These are phyloP conservation scores for Escallonia rubra DNA, from an alignment of 129 eudicot species.

Conservation along the genomic window DNA sequence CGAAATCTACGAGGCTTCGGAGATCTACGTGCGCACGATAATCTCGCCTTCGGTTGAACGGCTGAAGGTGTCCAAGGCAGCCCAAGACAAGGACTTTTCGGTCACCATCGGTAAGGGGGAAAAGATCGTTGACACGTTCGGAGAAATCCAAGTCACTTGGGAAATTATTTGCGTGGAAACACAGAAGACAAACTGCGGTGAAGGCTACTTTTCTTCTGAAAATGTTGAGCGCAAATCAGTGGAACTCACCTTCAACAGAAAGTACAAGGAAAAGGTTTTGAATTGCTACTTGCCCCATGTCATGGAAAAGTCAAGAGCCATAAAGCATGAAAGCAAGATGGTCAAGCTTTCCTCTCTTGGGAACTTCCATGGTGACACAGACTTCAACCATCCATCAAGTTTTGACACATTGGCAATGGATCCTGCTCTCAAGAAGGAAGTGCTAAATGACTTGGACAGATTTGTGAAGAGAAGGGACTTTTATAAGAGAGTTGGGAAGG, in stretches of 20 bases:
- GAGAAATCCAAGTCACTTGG: conserved; percentile 28
- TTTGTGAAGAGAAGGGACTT: conserved; percentile 28
- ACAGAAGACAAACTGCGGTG: conserved; percentile 21
- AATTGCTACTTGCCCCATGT: conserved; percentile 13
- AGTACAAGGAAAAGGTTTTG: conserved; percentile 22
- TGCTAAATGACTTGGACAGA: conserved; percentile 32
- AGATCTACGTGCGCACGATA: conserved; percentile 10
- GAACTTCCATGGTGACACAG: neutral
- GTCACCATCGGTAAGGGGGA: conserved; percentile 24
- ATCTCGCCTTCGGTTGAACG: conserved; percentile 10
- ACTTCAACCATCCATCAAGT: conserved; percentile 26
- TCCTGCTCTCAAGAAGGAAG: conserved; percentile 19
- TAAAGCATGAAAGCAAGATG: conserved; percentile 14
- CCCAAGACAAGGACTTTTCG: conserved; percentile 5
- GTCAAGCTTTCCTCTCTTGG: conserved; percentile 26
- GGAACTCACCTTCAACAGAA: conserved; percentile 19
- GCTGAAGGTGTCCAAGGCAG: conserved; percentile 19
- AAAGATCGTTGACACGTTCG: conserved; percentile 18
- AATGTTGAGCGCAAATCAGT: conserved; percentile 15
- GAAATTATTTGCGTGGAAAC: conserved; percentile 9
- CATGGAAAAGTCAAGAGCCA: conserved; percentile 9
- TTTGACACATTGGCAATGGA: conserved; percentile 38
- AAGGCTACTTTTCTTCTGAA: conserved; percentile 16
- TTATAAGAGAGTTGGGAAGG: conserved; percentile 28
- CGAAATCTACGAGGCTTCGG: conserved; percentile 24